Base-by-base conservation (phyloP, 176 grass and related monocot genomes). In the Pharus latifolius region DNA sequence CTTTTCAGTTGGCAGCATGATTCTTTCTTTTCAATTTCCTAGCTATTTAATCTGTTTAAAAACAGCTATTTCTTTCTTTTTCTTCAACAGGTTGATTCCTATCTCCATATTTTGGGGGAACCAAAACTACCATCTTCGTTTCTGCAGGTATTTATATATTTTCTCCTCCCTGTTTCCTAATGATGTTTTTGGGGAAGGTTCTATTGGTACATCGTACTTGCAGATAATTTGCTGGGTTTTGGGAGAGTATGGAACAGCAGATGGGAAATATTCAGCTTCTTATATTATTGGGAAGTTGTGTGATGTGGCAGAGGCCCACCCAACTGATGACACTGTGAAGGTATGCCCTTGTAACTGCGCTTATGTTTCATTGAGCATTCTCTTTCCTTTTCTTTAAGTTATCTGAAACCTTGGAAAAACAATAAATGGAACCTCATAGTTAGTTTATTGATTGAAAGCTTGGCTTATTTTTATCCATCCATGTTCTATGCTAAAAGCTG, bases 171-270 rank as follows among this genome's bases (percentile, higher is more conserved):
- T 74, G 37, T 56, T 56, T 73, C 16, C 41, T 56, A 27, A 2
- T 4, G 52, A 30, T 46, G 52, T 78, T 55, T 74, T 16, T 37
- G 23, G 6, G 30, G 16, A 50, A 40, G 18, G 11, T 84, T 78
- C 53, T 33, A 63, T 73, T 69, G 30, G 46, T 84, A 48, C 35
- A 33, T 42, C 69, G 68, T 53, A 25, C 42, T 34, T 49, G 64
- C 79, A 99, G 96, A 92, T 99, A 52, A 91, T 99, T 78, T 99
- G 96, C 83, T 99, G 96, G 96, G 91, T 99, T 79, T 85, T 99
- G 74, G 96, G 96, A 20, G 96, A 99, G 60, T 99, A 99, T 37
- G 96, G 96, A 61, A 99, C 82, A 31, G 69, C 90, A 55, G 90
- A 99, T 80, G 87, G 87, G 38, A 99, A 88, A 49, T 84, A 95